Conservation (phyloP, 2,329 filamentous ascomycete species). For the Penicillium vulpinum region DNA sequence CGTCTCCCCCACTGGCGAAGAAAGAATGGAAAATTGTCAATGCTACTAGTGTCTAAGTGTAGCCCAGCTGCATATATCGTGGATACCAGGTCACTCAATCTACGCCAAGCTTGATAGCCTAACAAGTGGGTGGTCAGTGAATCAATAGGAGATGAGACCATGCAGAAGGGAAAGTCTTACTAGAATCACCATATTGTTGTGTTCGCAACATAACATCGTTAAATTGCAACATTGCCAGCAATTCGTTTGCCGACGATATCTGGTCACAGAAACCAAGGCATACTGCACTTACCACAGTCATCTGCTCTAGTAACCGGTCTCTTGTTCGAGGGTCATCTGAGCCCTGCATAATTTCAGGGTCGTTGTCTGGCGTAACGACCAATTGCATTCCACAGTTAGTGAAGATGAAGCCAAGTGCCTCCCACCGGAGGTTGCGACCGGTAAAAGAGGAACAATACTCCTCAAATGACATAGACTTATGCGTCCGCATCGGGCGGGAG, state of each 20-base stretch:
- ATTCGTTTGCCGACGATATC: constrained; percentile 34
- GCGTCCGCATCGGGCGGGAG: constrained; percentile 25
- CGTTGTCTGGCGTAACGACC: constrained; percentile 32
- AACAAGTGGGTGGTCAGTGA: background rate
- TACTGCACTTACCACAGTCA: constrained; percentile 36
- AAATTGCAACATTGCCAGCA: constrained; percentile 38
- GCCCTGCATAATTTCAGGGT: constrained; percentile 30
- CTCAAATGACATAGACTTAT: constrained; percentile 31
- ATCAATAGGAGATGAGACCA: background rate
- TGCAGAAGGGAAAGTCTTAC: constrained; percentile 34
- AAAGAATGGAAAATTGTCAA: constrained; percentile 38
- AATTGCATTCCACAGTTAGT: constrained; percentile 40
- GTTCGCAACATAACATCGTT: constrained; percentile 35
- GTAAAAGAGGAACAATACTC: constrained; percentile 34
- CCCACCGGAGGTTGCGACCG: constrained; percentile 41
- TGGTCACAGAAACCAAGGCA: constrained; percentile 37
- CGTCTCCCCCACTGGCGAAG: constrained; percentile 43
- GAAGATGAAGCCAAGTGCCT: constrained; percentile 44
- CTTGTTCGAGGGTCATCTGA: constrained; percentile 24
- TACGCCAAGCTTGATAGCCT: constrained; percentile 52
- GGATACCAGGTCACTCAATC: constrained; percentile 48
- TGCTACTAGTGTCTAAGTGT: constrained; percentile 43
- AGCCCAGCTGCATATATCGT: constrained; percentile 52
- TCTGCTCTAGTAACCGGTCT: constrained; percentile 32
- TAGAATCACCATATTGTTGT: constrained; percentile 38